These are phyloP conservation scores for Metschnikowia continentalis DNA, from an alignment of 805 yeast genomes.

Conservation along the genomic window DNA sequence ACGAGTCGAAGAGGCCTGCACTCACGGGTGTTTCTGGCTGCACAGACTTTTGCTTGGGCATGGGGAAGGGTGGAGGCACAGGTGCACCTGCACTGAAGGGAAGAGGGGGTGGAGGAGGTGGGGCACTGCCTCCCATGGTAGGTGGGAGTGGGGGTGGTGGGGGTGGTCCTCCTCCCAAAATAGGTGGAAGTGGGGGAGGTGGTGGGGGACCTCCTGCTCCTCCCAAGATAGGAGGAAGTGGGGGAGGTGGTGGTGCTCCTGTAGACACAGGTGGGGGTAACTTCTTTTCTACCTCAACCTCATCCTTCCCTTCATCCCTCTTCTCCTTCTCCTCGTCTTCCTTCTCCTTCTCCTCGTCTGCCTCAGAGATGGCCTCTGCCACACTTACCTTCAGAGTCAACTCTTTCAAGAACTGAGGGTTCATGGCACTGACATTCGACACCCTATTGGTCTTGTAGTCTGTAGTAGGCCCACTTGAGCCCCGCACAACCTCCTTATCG, in stretches of 20 bases:
- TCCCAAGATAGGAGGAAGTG: slow-evolving; percentile 8
- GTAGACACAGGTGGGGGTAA: too few relatives aligned
- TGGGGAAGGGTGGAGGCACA: slow-evolving; percentile 28
- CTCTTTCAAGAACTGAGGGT: slow-evolving; percentile 52
- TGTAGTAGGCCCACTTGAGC: slow-evolving; percentile 20
- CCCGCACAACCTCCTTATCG: slow-evolving; percentile 8
- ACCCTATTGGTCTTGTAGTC: slow-evolving; percentile 28
- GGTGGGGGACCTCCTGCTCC: slow-evolving; percentile 5
- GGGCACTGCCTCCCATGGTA: slow-evolving; percentile 19
- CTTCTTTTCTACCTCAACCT: too few relatives aligned
- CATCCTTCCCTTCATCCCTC: too few relatives aligned
- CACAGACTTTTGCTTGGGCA: slow-evolving; percentile 11
- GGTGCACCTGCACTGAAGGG: slow-evolving; percentile 21
- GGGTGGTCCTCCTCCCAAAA: slow-evolving; percentile 19
- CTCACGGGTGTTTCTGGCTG: slow-evolving; percentile 15
- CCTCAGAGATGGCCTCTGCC: slow-evolving; percentile 29
- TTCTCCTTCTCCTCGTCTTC: not conserved
- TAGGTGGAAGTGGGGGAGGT: slow-evolving; percentile 24
- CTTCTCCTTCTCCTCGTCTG: slow-evolving; percentile 8
- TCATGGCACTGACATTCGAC: slow-evolving; percentile 36
- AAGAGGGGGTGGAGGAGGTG: slow-evolving; percentile 23
- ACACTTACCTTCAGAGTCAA: slow-evolving; percentile 47
- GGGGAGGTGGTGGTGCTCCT: slow-evolving; percentile 26
- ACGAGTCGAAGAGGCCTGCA: slow-evolving; percentile 36
- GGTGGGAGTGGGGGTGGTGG: slow-evolving; percentile 23